Evolutionary conservation across 352 stramenopile genomes (phyloP).

Genomic region (Pythium aquatile): DNA sequence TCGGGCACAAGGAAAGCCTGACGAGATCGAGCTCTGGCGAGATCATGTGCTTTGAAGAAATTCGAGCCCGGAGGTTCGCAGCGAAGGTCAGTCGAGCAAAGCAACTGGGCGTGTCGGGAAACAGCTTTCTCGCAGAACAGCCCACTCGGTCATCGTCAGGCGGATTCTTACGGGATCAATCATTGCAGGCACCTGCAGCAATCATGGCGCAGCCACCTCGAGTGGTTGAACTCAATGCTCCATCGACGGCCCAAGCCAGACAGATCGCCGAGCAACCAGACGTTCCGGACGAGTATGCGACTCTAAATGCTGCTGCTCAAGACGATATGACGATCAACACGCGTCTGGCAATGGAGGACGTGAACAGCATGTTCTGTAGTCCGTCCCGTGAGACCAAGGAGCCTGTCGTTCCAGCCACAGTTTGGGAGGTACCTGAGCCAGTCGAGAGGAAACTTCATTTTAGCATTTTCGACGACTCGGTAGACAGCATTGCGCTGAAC

Average conservation of each 20-base stretch:
- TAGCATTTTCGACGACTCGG: conserved; percentile 78
- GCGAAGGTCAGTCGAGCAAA: conserved; percentile 1
- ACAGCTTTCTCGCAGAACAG: conserved; percentile 19
- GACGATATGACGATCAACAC: conserved; percentile 90
- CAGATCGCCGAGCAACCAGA: not conserved
- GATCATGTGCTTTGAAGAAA: conserved; percentile 78
- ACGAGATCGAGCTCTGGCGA: conserved; percentile 43
- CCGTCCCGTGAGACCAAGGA: conserved; percentile 46
- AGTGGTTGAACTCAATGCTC: not conserved
- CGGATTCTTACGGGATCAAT: not conserved
- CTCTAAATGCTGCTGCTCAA: conserved; percentile 43
- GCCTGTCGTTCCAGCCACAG: conserved; percentile 18
- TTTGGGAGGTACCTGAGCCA: conserved; percentile 63
- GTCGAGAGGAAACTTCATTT: conserved; percentile 85
- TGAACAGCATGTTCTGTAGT: conserved; percentile 88
- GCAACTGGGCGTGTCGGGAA: conserved; percentile 1
- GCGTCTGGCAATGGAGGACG: conserved; percentile 75
- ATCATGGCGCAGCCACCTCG: not conserved
- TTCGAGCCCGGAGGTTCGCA: conserved; percentile 36
- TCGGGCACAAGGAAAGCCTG: conserved; percentile 44
- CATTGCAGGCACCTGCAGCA: not conserved
- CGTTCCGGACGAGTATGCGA: not conserved
- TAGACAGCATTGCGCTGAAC: conserved; percentile 59
- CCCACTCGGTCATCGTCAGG: not conserved
- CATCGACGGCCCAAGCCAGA: not conserved